Percentiles rank a stretch among this genome's conserved stretches.
Evolutionary conservation across 2,329 filamentous ascomycete species (phyloP).

Genomic region (Aureobasidium melanogenum): DNA sequence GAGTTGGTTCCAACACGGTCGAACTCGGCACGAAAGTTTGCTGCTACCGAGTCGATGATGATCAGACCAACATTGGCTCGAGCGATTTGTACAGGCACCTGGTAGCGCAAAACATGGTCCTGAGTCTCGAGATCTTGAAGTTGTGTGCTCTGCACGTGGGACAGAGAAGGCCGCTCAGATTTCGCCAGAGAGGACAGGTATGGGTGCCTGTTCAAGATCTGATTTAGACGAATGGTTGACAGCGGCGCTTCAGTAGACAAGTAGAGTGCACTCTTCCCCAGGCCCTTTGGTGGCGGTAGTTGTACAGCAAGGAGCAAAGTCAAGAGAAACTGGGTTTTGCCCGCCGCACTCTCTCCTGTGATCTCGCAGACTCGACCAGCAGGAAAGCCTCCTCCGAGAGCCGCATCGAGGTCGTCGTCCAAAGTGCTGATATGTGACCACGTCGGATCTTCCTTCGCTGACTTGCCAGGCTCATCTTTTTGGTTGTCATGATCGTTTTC

Average conservation of each 20-base stretch:
- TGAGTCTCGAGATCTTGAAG: constrained; percentile 88
- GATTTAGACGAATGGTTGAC: constrained; percentile 68
- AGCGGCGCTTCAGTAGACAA: constrained; percentile 87
- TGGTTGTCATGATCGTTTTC: background rate
- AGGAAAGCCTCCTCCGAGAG: constrained; percentile 70
- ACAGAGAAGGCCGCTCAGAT: constrained; percentile 53
- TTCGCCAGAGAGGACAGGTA: constrained; percentile 40
- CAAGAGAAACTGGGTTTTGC: constrained; percentile 91
- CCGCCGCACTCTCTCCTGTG: constrained; percentile 83
- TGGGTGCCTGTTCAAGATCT: constrained; percentile 64
- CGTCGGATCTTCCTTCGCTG: constrained; percentile 21
- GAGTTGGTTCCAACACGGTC: constrained; percentile 39
- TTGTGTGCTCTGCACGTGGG: constrained; percentile 68
- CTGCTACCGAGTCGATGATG: constrained; percentile 83
- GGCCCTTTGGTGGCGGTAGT: constrained; percentile 62
- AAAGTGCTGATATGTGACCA: constrained; percentile 69
- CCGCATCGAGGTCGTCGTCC: constrained; percentile 60
- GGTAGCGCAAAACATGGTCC: constrained; percentile 88
- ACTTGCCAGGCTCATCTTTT: background rate
- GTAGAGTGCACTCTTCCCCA: constrained; percentile 72
- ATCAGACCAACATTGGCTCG: constrained; percentile 72
- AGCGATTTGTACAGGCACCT: constrained; percentile 75
- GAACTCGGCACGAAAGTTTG: constrained; percentile 91
- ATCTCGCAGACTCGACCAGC: constrained; percentile 79
- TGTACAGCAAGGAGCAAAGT: constrained; percentile 77